These are phyloP conservation scores for Cucurbitaria berberidis DNA, from an alignment of 2,329 filamentous ascomycete genomes.

Conservation along the genomic window DNA sequence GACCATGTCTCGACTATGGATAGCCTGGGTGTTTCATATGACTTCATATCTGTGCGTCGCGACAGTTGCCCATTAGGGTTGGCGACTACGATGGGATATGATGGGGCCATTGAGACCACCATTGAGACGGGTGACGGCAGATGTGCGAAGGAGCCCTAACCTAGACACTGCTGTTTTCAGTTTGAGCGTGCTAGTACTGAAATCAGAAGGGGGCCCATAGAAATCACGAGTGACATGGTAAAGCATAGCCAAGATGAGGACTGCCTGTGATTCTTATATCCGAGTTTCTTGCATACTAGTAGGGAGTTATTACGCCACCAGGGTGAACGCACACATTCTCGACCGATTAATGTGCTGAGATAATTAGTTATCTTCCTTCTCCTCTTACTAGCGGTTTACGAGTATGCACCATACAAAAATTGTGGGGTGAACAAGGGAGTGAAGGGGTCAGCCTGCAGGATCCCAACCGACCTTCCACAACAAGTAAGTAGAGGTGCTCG, in stretches of 20 bases:
- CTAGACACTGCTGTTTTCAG: no score
- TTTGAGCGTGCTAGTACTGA: no score
- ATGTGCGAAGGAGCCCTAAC: no score
- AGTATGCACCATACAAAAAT: background rate
- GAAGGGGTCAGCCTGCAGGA: background rate
- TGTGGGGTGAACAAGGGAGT: background rate
- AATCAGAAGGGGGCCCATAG: no score
- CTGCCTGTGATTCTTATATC: no score
- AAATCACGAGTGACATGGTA: no score
- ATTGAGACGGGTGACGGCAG: no score
- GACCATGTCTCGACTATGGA: conserved; percentile 3
- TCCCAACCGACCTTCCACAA: background rate
- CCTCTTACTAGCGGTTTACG: background rate
- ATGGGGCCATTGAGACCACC: no score
- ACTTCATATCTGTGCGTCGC: background rate
- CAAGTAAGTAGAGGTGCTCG: background rate
- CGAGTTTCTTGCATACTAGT: no score
- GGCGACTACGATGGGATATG: no score
- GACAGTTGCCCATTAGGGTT: no score
- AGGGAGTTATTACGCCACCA: background rate
- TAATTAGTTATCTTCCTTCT: background rate
- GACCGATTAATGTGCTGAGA: background rate
- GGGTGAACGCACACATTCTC: background rate
- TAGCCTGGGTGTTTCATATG: background rate
- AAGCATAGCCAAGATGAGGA: no score